Evolutionary conservation across 2,329 filamentous ascomycete genomes (phyloP).

Genomic region (Endoconidiophora polonica): DNA sequence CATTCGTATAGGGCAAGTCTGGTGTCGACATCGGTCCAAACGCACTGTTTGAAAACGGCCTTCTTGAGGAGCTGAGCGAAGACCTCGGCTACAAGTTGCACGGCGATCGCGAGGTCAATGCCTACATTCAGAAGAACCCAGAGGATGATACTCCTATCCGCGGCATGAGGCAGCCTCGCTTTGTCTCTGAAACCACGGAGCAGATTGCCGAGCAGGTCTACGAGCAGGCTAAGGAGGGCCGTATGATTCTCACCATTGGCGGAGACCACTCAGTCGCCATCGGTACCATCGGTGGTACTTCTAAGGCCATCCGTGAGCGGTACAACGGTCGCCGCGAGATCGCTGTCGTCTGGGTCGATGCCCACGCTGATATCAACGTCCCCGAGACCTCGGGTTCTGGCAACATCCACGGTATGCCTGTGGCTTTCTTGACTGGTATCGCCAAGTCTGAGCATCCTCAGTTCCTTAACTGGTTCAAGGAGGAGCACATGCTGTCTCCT

Average conservation of each 20-base stretch:
- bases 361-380: slow-evolving; percentile 94
- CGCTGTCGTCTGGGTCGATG: slow-evolving; percentile 96
- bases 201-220: slow-evolving; percentile 74
- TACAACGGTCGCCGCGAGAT: slow-evolving; percentile 55
- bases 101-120: slow-evolving; percentile 68
- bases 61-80: slow-evolving; percentile 64
- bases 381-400: slow-evolving; percentile 79
- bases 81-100: slow-evolving; percentile 81
- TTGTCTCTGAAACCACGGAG: slow-evolving; percentile 71
- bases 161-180: slow-evolving; percentile 83
- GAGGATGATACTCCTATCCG: slow-evolving; percentile 60
- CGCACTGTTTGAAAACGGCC: slow-evolving; percentile 74
- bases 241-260: slow-evolving; percentile 81
- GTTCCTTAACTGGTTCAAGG: slow-evolving; percentile 76
- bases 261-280: slow-evolving; percentile 96
- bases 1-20: slow-evolving; percentile 51
- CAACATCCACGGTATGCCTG: slow-evolving; percentile 96
- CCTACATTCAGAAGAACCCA: slow-evolving; percentile 62
- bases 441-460: slow-evolving; percentile 60
- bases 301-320: slow-evolving; percentile 71
- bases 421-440: slow-evolving; percentile 77
- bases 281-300: slow-evolving; percentile 75
- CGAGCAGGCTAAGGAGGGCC: slow-evolving; percentile 63
- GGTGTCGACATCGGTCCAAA: slow-evolving; percentile 84
- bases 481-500: slow-evolving; percentile 51